phyloP scores from a whole-genome alignment of 2,329 filamentous ascomycete species.

The Cladophialophora immunda region DNA sequence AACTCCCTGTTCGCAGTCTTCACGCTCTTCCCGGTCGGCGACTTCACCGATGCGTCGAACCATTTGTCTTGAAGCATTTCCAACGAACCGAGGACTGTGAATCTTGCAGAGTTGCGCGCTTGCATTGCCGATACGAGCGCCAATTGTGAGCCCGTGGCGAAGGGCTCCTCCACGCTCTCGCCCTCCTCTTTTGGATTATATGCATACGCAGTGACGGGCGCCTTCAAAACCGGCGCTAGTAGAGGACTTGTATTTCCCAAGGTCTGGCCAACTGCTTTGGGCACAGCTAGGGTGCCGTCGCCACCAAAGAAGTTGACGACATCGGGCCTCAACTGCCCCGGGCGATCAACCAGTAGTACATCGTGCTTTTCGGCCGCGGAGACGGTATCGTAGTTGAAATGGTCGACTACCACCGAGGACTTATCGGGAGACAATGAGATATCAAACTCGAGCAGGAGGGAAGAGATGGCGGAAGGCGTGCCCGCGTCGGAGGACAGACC shows the following conservation, averaged over 20 bases:
- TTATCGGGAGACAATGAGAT: conserved; percentile 87
- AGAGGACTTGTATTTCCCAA: conserved; percentile 79
- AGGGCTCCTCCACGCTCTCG: conserved; percentile 76
- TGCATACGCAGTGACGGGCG: conserved; percentile 85
- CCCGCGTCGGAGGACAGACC: conserved; percentile 77
- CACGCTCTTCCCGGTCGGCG: conserved; percentile 62
- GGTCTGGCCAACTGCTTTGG: conserved; percentile 79
- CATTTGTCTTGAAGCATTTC: conserved; percentile 90
- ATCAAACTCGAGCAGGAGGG: conserved; percentile 86
- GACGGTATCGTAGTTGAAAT: conserved; percentile 88
- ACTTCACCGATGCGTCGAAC: conserved; percentile 81
- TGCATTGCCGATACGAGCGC: conserved; percentile 86
- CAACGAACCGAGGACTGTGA: conserved; percentile 83
- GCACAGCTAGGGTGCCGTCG: conserved; percentile 78
- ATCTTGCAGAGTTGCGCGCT: conserved; percentile 89
- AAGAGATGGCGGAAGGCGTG: conserved; percentile 76
- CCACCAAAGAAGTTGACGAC: conserved; percentile 81
- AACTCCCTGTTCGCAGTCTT: conserved; percentile 85
- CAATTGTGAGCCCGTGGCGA: conserved; percentile 84
- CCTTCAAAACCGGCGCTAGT: conserved; percentile 81
- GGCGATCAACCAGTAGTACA: conserved; percentile 79
- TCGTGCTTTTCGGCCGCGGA: conserved; percentile 86
- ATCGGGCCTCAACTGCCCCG: conserved; percentile 70
- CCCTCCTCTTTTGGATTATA: conserved; percentile 91
- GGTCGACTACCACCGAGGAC: conserved; percentile 85